Evolutionary conservation across 169 alveolate species (phyloP), one percentile per base, ranked within the genome.

Genomic region (Eimeria sp.): DNA sequence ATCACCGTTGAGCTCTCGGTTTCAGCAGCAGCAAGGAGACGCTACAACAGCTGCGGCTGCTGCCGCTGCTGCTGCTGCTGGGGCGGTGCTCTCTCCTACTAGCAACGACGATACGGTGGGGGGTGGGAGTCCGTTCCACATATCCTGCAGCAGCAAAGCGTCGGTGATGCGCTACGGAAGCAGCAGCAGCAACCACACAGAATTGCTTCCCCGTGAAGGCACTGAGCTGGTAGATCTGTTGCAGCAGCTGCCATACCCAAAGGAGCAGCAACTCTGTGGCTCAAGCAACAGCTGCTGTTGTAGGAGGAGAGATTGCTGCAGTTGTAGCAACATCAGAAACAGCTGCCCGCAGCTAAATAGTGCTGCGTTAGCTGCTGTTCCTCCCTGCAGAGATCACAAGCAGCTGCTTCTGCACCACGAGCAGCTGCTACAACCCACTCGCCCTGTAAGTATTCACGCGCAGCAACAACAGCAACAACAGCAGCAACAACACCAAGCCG

Each of bases 11-110:
- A 83, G 70, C 30, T 63, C 43, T 40, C 40, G 70, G 30, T 34
- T 83, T 22, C 75, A 43, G 49, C 91, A 83, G 57, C 91, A 51
- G 30, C 91, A 83, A 7, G 73, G 91, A 51, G 91, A 83, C 43
- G 73, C 76, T 58, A 27, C 76, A 22, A 67, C 91, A 83, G 91
- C 91, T 7, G 91, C 91, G 30, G 91, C 91, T 4, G 91, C 73
- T 5, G 91, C 91, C 14, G 91, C 91, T 5, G 91, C 73, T 43
- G 75, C 91, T 27, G 91, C 91, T 54, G 91, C 73, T 27, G 91
- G 91, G 54, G 49, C 91, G 7, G 91, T 83, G 51, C 91, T 83
- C 73, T 83, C 91, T 20, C 91, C 91, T n/a, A 54, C 16, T 51
- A 58, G 76, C 91, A 54, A 67, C n/a, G 75, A 25, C 5, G 91